Percentiles rank a stretch among this genome's conserved stretches.
Evolutionary conservation across 768 basidiomycete genomes (phyloP).

Genomic region (Cystofilobasidium bisporidii): DNA sequence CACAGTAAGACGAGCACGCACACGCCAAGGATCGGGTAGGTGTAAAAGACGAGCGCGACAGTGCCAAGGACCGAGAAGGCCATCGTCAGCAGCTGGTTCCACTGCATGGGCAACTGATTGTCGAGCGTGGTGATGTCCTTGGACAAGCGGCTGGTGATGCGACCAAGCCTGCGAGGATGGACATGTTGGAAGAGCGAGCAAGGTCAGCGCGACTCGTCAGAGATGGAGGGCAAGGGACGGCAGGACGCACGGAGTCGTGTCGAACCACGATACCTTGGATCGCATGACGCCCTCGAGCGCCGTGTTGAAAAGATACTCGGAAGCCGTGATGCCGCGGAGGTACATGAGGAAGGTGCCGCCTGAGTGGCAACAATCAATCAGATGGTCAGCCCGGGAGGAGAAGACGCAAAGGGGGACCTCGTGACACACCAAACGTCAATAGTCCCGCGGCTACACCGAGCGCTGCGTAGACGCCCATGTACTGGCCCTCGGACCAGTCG

Average conservation of each 20-base stretch:
- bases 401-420: constrained; percentile 43
- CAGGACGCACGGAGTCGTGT: constrained; percentile 8
- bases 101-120: constrained; percentile 35
- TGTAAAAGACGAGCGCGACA: constrained; percentile 35
- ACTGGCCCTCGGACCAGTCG: constrained; percentile 48
- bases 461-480: constrained; percentile 53
- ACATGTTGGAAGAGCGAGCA: neutral
- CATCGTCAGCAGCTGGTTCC: constrained; percentile 29
- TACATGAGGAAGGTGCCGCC: constrained; percentile 34
- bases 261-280: constrained; percentile 38
- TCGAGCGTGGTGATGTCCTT: constrained; percentile 53
- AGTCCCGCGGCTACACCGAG: constrained; percentile 11
- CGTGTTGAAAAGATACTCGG: constrained; percentile 48
- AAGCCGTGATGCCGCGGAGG: constrained; percentile 39
- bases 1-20: neutral
- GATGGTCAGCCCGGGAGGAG: constrained; percentile 50
- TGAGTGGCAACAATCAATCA: no score
- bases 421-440: neutral
- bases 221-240: neutral
- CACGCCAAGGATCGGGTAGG: constrained; percentile 34
- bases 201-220: neutral
- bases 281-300: constrained; percentile 53
- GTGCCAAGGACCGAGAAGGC: constrained; percentile 33
- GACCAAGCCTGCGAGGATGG: constrained; percentile 1
- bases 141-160: constrained; percentile 18